A percentile compares a stretch with the other conserved stretches of the same genome.
phyloP scores from a whole-genome alignment of 148 eudicot genomes.

The Drosera capensis region DNA sequence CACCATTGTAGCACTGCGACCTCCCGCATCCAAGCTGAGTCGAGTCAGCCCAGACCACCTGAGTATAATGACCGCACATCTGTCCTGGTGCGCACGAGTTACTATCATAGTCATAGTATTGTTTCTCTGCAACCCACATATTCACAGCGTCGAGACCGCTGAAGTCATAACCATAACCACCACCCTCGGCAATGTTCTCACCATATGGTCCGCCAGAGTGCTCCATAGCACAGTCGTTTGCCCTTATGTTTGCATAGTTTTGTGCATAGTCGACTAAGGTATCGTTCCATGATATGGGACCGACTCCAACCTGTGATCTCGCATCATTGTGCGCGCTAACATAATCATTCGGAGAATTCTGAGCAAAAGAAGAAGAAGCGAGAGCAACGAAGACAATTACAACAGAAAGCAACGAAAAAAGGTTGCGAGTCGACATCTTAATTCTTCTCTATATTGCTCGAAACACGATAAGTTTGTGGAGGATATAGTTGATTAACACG shows the following conservation, averaged over 20 bases:
- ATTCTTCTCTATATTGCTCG: too few relatives aligned
- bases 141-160: neutral
- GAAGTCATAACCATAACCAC: constrained; percentile 2
- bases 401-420: neutral
- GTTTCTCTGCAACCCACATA: neutral
- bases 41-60: neutral
- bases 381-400: neutral
- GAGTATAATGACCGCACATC: neutral
- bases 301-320: neutral
- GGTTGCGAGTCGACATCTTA: neutral
- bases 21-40: neutral
- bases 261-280: constrained; percentile 4
- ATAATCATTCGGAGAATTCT: neutral
- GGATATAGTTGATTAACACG: too few relatives aligned
- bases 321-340: neutral
- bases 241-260: constrained; percentile 3
- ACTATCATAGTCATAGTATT: neutral
- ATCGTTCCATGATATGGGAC: constrained; percentile 1
- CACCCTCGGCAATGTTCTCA: constrained; percentile 9
- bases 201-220: constrained; percentile 9
- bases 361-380: neutral
- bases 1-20: neutral
- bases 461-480: too few relatives aligned
- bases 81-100: neutral
- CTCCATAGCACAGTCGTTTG: neutral